A percentile compares a stretch with the other conserved stretches of the same genome.
Conservation (phyloP, 2,329 filamentous ascomycete genomes). For the Didymella lethalis region DNA sequence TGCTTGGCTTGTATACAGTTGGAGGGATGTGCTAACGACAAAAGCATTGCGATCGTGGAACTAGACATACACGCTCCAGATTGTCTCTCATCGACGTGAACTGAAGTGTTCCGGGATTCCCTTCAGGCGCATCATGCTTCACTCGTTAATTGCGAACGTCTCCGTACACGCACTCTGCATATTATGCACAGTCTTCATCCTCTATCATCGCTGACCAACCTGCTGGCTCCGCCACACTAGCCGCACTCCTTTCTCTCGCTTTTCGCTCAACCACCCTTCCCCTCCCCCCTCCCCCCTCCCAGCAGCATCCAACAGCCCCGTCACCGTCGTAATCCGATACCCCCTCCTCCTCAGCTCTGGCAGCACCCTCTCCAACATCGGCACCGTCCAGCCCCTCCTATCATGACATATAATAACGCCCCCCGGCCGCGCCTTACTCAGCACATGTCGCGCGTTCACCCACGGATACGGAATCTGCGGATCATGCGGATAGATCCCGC, state of each 20-base stretch:
- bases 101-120: background rate
- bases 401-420: constrained; percentile 89
- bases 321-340: constrained; percentile 74
- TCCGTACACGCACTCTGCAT: background rate
- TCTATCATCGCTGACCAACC: background rate
- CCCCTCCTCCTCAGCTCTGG: constrained; percentile 74
- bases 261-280: background rate
- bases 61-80: background rate
- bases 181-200: background rate
- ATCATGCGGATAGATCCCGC: constrained; percentile 88
- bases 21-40: too few species aligned
- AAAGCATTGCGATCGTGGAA: background rate
- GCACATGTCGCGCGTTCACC: constrained; percentile 78
- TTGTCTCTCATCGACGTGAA: background rate
- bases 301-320: constrained; percentile 29
- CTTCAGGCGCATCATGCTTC: background rate
- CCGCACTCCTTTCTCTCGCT: background rate
- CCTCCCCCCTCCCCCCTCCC: background rate
- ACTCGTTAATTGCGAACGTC: background rate
- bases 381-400: constrained; percentile 79
- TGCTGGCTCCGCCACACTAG: background rate
- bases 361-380: constrained; percentile 77
- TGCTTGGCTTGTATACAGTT: too few species aligned
- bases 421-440: constrained; percentile 80
- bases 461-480: constrained; percentile 76